These are phyloP conservation scores for Naganishia albida DNA, from an alignment of 1,284 basidiomycete genomes.

Conservation along the genomic window DNA sequence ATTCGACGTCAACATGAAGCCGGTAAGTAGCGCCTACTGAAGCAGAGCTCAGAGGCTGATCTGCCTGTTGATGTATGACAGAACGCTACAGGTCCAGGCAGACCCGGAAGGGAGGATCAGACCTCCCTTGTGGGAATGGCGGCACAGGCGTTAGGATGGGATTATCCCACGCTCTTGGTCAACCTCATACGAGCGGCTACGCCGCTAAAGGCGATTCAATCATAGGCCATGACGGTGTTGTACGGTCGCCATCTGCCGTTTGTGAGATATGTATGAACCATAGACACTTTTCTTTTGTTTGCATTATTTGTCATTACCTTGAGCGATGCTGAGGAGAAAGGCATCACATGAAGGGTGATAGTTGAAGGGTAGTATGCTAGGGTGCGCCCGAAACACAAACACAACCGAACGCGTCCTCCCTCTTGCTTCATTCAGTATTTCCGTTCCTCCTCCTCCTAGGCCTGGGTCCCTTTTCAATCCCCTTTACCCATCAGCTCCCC, in stretches of 20 bases:
- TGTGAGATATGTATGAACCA: background rate
- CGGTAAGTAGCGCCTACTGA: constrained; percentile 35
- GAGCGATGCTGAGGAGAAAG: background rate
- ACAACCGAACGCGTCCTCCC: constrained; percentile 2
- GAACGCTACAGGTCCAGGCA: constrained; percentile 45
- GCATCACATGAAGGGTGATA: background rate
- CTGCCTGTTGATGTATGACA: constrained; percentile 5
- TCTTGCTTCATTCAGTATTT: background rate
- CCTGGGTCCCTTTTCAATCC: too few species aligned
- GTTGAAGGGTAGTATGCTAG: too few species aligned
- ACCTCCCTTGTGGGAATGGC: constrained; percentile 43
- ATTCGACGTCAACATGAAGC: constrained; percentile 49
- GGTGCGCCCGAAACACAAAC: constrained; percentile 4
- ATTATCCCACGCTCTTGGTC: constrained; percentile 23
- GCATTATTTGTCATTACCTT: too few species aligned
- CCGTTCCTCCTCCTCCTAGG: too few species aligned
- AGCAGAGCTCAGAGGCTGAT: background rate
- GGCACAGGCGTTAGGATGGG: constrained; percentile 35
- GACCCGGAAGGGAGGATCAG: constrained; percentile 44
- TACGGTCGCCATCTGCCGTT: background rate
- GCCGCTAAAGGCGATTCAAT: constrained; percentile 14
- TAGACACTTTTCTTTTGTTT: background rate
- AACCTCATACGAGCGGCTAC: constrained; percentile 21
- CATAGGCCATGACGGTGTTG: background rate
- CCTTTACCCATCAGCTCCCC: too few species aligned